A percentile compares a stretch with the other conserved stretches of the same genome.
phyloP scores from a whole-genome alignment of 441 rosid species.

The Rhodomyrtus psidioides region DNA sequence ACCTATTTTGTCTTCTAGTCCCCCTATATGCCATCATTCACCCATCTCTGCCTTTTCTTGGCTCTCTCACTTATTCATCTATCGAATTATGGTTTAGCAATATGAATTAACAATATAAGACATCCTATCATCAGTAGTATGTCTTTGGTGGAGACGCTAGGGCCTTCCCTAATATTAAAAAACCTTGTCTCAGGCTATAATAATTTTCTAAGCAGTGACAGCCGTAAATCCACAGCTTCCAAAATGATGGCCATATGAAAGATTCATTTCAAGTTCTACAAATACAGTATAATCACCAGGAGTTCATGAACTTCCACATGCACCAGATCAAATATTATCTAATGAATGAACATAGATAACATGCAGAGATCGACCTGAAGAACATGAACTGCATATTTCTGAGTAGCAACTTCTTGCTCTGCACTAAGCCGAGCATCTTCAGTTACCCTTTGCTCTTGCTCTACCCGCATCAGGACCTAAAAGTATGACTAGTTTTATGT shows the following conservation, averaged over 20 bases:
- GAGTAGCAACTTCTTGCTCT: constrained; percentile 54
- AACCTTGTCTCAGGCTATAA: background rate
- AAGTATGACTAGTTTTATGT: background rate
- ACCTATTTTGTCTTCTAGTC: background rate
- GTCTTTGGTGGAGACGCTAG: background rate
- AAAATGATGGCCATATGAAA: background rate
- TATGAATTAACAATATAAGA: background rate
- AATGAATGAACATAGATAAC: background rate
- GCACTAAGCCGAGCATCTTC: constrained; percentile 56
- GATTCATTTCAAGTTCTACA: background rate
- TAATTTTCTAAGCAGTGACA: background rate
- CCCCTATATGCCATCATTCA: background rate
- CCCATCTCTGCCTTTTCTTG: background rate
- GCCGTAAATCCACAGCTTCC: background rate
- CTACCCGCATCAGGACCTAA: constrained; percentile 53
- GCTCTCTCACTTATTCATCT: background rate
- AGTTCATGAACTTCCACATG: background rate
- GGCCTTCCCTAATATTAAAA: background rate
- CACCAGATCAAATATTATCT: background rate
- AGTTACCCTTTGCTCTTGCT: constrained; percentile 55
- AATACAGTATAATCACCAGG: background rate
- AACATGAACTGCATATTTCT: constrained; percentile 32
- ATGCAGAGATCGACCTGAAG: constrained; percentile 38
- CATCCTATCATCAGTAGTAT: background rate
- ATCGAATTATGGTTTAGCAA: background rate